Evolutionary conservation across 1,139 yeast genomes (phyloP).

Genomic region (Candida sp.): DNA sequence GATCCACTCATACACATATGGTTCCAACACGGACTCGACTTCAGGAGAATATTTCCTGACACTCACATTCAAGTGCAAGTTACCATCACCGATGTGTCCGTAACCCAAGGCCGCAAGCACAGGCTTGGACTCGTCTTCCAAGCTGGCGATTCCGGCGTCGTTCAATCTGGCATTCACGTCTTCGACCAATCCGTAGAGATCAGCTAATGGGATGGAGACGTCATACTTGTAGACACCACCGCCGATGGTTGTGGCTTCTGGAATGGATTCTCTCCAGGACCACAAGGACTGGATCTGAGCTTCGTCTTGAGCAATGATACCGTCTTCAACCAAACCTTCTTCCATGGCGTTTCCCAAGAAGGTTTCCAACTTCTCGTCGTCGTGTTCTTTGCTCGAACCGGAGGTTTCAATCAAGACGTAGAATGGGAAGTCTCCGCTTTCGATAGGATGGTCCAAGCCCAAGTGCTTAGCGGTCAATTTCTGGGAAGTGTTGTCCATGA

Average conservation of each 20-base stretch:
- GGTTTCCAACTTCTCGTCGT: slow-evolving; percentile 74
- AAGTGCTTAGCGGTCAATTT: slow-evolving; percentile 61
- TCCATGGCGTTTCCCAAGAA: slow-evolving; percentile 89
- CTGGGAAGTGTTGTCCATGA: slow-evolving; percentile 87
- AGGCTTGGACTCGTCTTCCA: slow-evolving; percentile 68
- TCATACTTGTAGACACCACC: slow-evolving; percentile 99
- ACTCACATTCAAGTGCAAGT: slow-evolving; percentile 88
- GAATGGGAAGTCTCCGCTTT: slow-evolving; percentile 76
- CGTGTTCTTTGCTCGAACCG: slow-evolving; percentile 90
- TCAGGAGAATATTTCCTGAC: slow-evolving; percentile 81
- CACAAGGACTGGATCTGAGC: slow-evolving; percentile 82
- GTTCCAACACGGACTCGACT: slow-evolving; percentile 83
- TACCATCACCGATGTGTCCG: slow-evolving; percentile 98
- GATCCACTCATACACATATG: slow-evolving; percentile 94
- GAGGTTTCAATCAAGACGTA: slow-evolving; percentile 92
- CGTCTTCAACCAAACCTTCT: slow-evolving; percentile 82
- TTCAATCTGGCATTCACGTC: slow-evolving; percentile 65
- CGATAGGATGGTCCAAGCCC: slow-evolving; percentile 74
- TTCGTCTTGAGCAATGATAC: slow-evolving; percentile 96
- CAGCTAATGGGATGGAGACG: slow-evolving; percentile 84
- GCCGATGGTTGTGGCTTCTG: slow-evolving; percentile 82
- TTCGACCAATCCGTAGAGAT: slow-evolving; percentile 79
- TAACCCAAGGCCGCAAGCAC: slow-evolving; percentile 91
- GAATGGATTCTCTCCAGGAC: slow-evolving; percentile 95
- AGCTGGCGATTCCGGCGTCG: slow-evolving; percentile 63